Conservation (phyloP, 2,329 filamentous ascomycete species). For the Xylariomycetidae sp. region DNA sequence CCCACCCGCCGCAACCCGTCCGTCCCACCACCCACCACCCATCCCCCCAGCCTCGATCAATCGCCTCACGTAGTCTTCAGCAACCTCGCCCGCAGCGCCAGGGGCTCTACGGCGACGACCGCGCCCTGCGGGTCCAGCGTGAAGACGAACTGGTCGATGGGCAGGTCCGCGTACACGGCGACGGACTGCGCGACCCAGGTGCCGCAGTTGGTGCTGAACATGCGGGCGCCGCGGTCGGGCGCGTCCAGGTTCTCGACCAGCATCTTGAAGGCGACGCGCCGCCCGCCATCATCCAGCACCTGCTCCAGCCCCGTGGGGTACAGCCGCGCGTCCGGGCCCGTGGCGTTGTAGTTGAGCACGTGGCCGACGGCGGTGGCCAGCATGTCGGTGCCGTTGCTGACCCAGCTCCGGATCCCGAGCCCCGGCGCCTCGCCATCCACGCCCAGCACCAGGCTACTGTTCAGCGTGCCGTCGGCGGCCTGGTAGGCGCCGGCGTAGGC, state of each 20-base stretch:
- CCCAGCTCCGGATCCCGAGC: conserved; percentile 18
- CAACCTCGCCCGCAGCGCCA: conserved; percentile 19
- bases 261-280: conserved; percentile 20
- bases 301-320: conserved; percentile 22
- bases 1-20: too few relatives aligned
- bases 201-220: conserved; percentile 26
- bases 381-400: conserved; percentile 26
- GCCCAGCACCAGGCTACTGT: conserved; percentile 17
- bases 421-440: conserved; percentile 19
- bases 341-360: conserved; percentile 21
- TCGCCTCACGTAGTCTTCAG: conserved; percentile 8
- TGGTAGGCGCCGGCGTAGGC: conserved; percentile 18
- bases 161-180: conserved; percentile 22
- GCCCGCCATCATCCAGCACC: conserved; percentile 4
- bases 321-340: conserved; percentile 18
- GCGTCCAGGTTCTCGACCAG: conserved; percentile 20
- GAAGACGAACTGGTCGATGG: conserved; percentile 26
- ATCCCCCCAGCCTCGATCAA: too few relatives aligned
- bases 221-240: conserved; percentile 11
- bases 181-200: conserved; percentile 23
- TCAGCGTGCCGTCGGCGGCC: conserved; percentile 1
- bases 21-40: too few relatives aligned
- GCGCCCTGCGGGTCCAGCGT: conserved; percentile 13
- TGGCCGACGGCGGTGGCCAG: conserved; percentile 17
- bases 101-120: conserved; percentile 17